Base-by-base conservation (phyloP, 192 early-diverging fungal species). In the Podila horticola region DNA sequence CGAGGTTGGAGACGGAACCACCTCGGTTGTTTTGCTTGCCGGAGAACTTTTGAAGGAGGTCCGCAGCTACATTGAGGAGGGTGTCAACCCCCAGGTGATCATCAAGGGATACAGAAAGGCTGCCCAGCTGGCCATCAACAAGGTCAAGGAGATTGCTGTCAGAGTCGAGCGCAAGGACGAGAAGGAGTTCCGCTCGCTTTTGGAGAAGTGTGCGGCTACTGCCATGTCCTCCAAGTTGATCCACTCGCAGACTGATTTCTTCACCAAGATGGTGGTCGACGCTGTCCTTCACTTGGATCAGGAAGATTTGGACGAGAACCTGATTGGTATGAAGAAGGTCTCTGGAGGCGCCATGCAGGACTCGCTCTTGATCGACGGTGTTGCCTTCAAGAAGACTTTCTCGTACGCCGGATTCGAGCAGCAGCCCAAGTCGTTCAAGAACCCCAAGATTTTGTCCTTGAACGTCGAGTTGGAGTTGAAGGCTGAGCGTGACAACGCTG, bases 321-420 rank as follows among this genome's bases (percentile, higher is more conserved):
- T 99, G 91, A 99, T 99, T 81, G 98, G 98, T 55, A 94, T 99
- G 83, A 99, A 99, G 88, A 97, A 95, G 89, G 92, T 98, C 49
- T 91, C 97, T 41, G 98, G 98, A 76, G 98, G 98, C 60, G 98
- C 94, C 30, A 97, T 99, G 96, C 95, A 85, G 90, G 98, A 99
- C 75, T 98, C 97, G n/a, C 64, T 97, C 30, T 87, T 98, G 71
- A 85, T 99, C 50, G 91, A 97, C 65, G 98, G 98, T 75, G 98
- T 99, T 63, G 98, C 98, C 17, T 99, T 99, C 89, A 99, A 99
- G 82, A 99, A 99, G 89, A 97, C 97, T 17, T 99, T 99, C 83
- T 94, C 96, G 26, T 98, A 99, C 84, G 98, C 98, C 38, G 98
- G 98, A 66, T 99, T 99, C 72, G 98, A 99, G 86, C 98, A 99